Percentiles rank a stretch among this genome's conserved stretches.
These are phyloP conservation scores for Oryza glumipatula DNA, from an alignment of 176 grass and related monocot genomes.

Conservation along the genomic window DNA sequence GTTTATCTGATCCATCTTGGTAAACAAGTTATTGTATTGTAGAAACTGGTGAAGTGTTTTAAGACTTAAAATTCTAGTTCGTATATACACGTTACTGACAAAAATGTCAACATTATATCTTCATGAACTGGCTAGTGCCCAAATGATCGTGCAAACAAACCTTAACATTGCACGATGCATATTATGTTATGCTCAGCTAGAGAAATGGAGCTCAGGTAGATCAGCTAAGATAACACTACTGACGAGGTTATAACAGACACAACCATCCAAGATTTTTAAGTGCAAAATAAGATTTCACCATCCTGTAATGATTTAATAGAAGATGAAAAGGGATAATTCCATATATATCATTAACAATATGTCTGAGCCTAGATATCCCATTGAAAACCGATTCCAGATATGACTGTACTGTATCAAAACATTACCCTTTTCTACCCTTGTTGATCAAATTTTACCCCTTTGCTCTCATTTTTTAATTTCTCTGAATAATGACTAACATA, in stretches of 20 bases:
- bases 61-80: not conserved
- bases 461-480: not conserved
- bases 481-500: not conserved
- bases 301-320: slow-evolving; percentile 24
- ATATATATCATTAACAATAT: not conserved
- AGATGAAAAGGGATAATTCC: not conserved
- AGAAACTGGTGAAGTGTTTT: not conserved
- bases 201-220: not conserved
- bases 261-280: not conserved
- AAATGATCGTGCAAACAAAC: slow-evolving; percentile 7
- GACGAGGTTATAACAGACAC: not conserved
- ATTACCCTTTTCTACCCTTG: not conserved
- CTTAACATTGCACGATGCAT: not conserved
- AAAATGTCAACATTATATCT: slow-evolving; percentile 19
- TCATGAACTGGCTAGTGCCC: not conserved
- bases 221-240: not conserved
- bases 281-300: not conserved
- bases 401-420: not conserved
- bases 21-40: slow-evolving; percentile 9
- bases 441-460: not conserved
- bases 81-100: not conserved
- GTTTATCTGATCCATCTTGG: not conserved
- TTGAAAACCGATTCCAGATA: not conserved
- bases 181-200: slow-evolving; percentile 9
- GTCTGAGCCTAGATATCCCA: not conserved